These are phyloP conservation scores for Ampelomyces quisqualis DNA, from an alignment of 2,329 filamentous ascomycete genomes.

Conservation along the genomic window DNA sequence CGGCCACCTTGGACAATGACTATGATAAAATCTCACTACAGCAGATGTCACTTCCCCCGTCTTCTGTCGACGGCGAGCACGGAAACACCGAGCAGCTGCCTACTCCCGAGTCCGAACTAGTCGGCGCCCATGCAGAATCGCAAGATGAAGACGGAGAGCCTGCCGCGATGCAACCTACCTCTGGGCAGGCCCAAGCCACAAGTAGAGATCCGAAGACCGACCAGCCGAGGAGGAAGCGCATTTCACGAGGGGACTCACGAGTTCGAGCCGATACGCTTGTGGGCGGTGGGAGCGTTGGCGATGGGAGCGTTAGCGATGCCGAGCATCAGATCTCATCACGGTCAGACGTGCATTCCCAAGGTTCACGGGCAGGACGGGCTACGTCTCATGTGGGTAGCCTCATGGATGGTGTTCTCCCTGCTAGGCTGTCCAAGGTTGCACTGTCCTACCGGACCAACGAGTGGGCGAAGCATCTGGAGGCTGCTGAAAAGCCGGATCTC, in stretches of 20 bases:
- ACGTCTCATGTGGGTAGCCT: slow-evolving; percentile 49
- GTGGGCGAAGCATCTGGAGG: slow-evolving; percentile 87
- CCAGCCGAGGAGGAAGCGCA: slow-evolving; percentile 8
- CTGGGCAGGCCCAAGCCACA: slow-evolving; percentile 26
- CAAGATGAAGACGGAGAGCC: neutral
- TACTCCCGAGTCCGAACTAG: no score
- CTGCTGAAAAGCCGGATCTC: slow-evolving; percentile 70
- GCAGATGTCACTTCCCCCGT: slow-evolving; percentile 30
- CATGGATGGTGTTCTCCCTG: slow-evolving; percentile 60
- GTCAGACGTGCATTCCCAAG: slow-evolving; percentile 44
- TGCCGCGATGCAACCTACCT: neutral
- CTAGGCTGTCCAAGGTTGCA: slow-evolving; percentile 72
- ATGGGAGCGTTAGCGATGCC: no score
- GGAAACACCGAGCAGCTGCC: no score
- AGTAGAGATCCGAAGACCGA: slow-evolving; percentile 38
- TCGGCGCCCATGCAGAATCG: no score
- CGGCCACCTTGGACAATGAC: slow-evolving; percentile 62
- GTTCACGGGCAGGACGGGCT: slow-evolving; percentile 27
- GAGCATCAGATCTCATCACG: no score
- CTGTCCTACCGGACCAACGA: slow-evolving; percentile 88
- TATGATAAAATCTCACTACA: slow-evolving; percentile 43
- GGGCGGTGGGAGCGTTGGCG: slow-evolving; percentile 18
- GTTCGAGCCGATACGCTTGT: slow-evolving; percentile 23
- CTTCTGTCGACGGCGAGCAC: slow-evolving; percentile 24
- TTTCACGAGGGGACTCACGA: slow-evolving; percentile 13